Evolutionary conservation across 2,329 filamentous ascomycete species (phyloP), one percentile per base, ranked within the genome.

Genomic region (Penicillium rolfsii): DNA sequence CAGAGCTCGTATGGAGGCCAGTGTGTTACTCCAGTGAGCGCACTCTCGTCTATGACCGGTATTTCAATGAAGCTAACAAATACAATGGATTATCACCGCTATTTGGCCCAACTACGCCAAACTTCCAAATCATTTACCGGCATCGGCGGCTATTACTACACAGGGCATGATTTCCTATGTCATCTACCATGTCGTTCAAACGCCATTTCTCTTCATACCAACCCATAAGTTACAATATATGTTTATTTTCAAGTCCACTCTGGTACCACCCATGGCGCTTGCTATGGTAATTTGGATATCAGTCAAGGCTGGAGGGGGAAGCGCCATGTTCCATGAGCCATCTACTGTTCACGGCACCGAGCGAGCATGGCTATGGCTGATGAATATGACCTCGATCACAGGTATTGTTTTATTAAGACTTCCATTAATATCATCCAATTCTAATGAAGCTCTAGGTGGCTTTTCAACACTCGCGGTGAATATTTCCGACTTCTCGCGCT

Each of bases 71-170:
- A 40, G 38, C 38, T 40, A 16, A 40, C 38, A 19, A 40, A 19
- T 40, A 5, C 38, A 6, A 41, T 41, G 4, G 38, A 41, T 41
- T 19, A 41, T 83, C 30, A 73, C 70, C 3, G 77, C 80, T 11
- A 79, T 81, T 55, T 87, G 84, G 82, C 85, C 86, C 0, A 83
- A 80, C 9, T 88, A 85, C 64, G 72, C 79, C 1, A 76, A 77
- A 0, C 76, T 87, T 11, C 77, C 79, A 0, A 88, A 88, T 65
- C 73, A 77, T 28, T 50, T 70, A 2, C 67, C 68, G 9, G 59
- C n/a, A 48, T 62, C 60, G 5, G 67, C 64, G n/a, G 67, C 56
- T 22, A 70, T 70, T 24, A 70, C 66, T 7, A 70, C 64, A 2
- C 63, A 66, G 36, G 66, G 61, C 9, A 66, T 70, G 65, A 52